phyloP scores from a whole-genome alignment of 1,284 basidiomycete genomes.

The Grifola frondosa region DNA sequence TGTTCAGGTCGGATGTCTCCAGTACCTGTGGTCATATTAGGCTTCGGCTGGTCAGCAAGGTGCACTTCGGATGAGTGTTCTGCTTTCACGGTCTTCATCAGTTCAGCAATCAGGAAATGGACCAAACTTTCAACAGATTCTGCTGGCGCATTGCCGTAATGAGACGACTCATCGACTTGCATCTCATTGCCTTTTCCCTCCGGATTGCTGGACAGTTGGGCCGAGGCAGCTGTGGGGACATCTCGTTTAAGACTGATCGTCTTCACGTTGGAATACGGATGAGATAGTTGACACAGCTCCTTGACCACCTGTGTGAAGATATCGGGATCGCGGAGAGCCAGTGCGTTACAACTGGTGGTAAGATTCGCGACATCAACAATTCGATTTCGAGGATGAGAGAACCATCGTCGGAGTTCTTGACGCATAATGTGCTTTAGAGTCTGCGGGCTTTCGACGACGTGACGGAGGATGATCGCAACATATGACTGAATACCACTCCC shows the following conservation, averaged over 20 bases:
- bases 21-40: conserved; percentile 6
- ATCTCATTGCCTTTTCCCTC: conserved; percentile 47
- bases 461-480: conserved; percentile 85
- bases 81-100: conserved; percentile 60
- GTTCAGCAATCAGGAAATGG: conserved; percentile 72
- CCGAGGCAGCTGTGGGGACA: conserved; percentile 20
- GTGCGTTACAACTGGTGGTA: conserved; percentile 76
- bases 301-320: conserved; percentile 77
- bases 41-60: conserved; percentile 3
- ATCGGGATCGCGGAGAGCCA: conserved; percentile 80
- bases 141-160: conserved; percentile 24
- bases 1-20: conserved; percentile 3
- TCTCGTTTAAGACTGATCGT: conserved; percentile 62
- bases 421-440: conserved; percentile 76
- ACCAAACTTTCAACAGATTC: conserved; percentile 66
- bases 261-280: conserved; percentile 59
- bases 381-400: conserved; percentile 69
- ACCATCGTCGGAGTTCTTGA: conserved; percentile 78
- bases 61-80: conserved; percentile 19
- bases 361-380: conserved; percentile 73
- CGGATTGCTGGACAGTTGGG: conserved; percentile 24
- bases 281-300: conserved; percentile 70
- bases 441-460: conserved; percentile 79
- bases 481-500: conserved; percentile 78
- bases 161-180: conserved; percentile 58